Base-by-base conservation (phyloP, 1,284 basidiomycete species). In the Microbotryum silenes-acaulis region DNA sequence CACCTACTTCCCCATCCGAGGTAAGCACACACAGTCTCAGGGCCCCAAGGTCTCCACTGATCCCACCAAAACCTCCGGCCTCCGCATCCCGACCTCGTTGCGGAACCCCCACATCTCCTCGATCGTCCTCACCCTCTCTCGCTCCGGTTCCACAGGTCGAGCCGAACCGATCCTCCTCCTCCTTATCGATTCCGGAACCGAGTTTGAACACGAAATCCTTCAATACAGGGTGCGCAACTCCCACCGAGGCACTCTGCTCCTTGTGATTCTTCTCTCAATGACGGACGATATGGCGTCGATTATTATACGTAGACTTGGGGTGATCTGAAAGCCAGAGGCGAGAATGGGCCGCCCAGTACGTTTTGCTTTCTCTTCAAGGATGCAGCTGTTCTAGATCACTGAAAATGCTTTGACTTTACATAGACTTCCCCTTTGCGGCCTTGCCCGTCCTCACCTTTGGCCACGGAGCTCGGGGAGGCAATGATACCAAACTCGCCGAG, bases 381-480 rank as follows among this genome's bases (percentile, higher is more conserved):
- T 31, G 31, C 31, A 31, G 8, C 9, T 31, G 31, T 31, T 31
- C 8, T 1, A 31, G 31, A 31, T 7, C 31, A 9, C 8, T 31
- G 31, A 31, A 31, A 31, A 31, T 6, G 29, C 29, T 10, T 31
- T 31, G 29, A 2, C 37, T 16, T 42, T 10, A 42, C 5, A 42
- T 14, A 42, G 37, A 42, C 37, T 56, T 44, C 23, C 55, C 55
- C n/a, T 56, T 56, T 25, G 9, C 16, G 18, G 20, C 10, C 4
- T 16, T 56, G 3, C 55, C 55, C n/a, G 48, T 44, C 0, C 44
- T 56, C 7, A 48, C 55, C 12, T 56, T 56, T 44, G 55, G 55
- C 8, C 55, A 56, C 44, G 55, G 55, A n/a, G 55, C 55, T 9
- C 44, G 55, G 18, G 55, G 55, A 27, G 55, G 55, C n/a, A 25